Percentiles rank a stretch among this genome's conserved stretches.
These are phyloP conservation scores for Iris pallida DNA, from an alignment of 116 monocot genomes.

Conservation along the genomic window DNA sequence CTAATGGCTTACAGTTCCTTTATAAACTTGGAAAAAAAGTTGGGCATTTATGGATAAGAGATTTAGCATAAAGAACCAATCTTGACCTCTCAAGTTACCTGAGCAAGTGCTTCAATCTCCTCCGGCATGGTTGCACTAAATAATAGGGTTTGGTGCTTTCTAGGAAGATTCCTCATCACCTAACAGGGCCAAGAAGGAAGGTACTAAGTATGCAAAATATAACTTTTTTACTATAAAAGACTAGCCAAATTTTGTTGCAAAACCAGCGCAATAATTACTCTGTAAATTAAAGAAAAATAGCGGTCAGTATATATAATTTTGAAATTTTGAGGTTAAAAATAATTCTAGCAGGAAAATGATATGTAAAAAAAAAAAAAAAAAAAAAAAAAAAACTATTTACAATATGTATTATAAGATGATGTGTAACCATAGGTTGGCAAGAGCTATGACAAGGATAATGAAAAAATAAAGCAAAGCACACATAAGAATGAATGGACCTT, in stretches of 20 bases:
- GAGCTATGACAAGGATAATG: no score
- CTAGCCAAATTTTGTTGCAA: background rate
- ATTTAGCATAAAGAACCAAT: no score
- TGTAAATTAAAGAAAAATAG: background rate
- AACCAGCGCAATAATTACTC: background rate
- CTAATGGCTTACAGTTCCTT: no score
- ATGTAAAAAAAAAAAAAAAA: no score
- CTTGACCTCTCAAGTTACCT: slow-evolving; percentile 19
- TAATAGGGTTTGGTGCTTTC: slow-evolving; percentile 54
- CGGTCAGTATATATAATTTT: no score
- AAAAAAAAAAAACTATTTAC: no score
- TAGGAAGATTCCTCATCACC: slow-evolving; percentile 58
- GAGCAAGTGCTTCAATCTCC: slow-evolving; percentile 56
- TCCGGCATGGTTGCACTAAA: slow-evolving; percentile 72
- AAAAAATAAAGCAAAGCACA: no score
- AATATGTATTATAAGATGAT: no score
- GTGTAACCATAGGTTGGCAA: no score
- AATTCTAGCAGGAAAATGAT: no score
- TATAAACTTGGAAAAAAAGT: background rate
- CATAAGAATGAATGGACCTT: no score
- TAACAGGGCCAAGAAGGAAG: slow-evolving; percentile 8
- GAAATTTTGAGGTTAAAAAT: no score
- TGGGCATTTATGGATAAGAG: background rate
- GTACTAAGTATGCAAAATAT: background rate
- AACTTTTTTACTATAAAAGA: background rate